phyloP scores from a whole-genome alignment of 164 flowering plant genomes.

The Magnolia kwangsiensis region DNA sequence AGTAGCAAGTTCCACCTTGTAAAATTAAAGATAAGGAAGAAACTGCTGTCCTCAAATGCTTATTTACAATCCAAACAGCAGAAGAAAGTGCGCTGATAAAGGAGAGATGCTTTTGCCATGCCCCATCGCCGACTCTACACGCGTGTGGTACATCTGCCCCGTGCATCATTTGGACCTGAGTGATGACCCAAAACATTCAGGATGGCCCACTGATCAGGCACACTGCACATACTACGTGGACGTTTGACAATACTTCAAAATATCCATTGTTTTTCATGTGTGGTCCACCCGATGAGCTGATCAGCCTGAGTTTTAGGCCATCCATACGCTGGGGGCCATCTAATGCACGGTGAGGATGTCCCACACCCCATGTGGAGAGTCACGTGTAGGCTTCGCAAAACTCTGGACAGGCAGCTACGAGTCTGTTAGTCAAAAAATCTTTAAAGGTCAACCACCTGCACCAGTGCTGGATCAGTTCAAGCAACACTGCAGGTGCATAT shows the following conservation, averaged over 20 bases:
- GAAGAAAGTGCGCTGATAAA: background rate
- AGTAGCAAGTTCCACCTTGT: background rate
- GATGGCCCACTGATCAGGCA: too few relatives aligned
- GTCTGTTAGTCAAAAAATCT: background rate
- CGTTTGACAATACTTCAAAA: too few relatives aligned
- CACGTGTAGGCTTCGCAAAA: too few relatives aligned
- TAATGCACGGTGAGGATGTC: too few relatives aligned
- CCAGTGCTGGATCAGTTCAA: background rate
- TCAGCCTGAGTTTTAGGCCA: too few relatives aligned
- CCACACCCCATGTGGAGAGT: too few relatives aligned
- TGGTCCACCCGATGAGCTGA: too few relatives aligned
- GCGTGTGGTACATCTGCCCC: background rate
- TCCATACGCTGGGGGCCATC: too few relatives aligned
- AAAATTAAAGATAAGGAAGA: background rate
- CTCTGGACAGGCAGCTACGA: background rate
- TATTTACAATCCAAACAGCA: background rate
- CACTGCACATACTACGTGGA: too few relatives aligned
- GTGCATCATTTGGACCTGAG: too few relatives aligned
- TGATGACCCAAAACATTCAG: too few relatives aligned
- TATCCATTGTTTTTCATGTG: too few relatives aligned
- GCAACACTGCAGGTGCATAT: background rate
- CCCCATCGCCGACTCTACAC: background rate
- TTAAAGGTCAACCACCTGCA: background rate
- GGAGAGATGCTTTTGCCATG: background rate
- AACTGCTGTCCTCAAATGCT: background rate